Base-by-base conservation (phyloP, 441 rosid species). In the Pelargonium australe region DNA sequence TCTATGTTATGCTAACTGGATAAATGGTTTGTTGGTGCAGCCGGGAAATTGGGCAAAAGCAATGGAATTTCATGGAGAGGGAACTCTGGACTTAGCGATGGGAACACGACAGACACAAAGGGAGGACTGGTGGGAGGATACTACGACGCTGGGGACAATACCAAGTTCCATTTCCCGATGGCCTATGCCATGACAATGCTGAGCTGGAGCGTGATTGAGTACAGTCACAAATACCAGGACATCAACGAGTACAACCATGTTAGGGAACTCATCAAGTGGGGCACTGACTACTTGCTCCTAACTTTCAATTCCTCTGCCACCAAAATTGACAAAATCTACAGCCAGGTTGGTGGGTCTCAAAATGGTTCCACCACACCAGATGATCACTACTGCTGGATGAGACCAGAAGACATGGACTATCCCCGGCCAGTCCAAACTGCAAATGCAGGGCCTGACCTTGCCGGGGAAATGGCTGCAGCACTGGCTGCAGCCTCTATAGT, bases 201-300 rank as follows among this genome's bases (percentile, higher is more conserved):
- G 14, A 92, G 98, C 75, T 92, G 96, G 98, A 92, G 98, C 72
- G 80, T 87, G 6, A 86, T 92, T 64, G 95, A 92, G 74, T 92
- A 92, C 81, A 76, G 63, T 7, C 87, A 88, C 68, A 92, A 92
- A 69, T 88, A 77, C 68, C 19, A 80, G 55, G 84, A 88, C 31
- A 82, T 85, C 75, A 72, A 72, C n/a, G 98, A 88, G 72, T 84
- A 84, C 70, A 70, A 83, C 58, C 96, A 92, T 61, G 70, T 80
- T 66, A 74, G 83, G 44, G 96, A 89, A 16, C 83, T 89, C 81
- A 85, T 89, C 67, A 85, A 81, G 64, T 88, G 92, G 95, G 96
- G 95, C 8, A 83, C 96, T 47, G 98, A 92, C 78, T 92, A 92
- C 78, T 76, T 92, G 69, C 92, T 92, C 53, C 75, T 83, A 44